Evolutionary conservation across 345 rosid genomes (phyloP).

Genomic region (Salix udensis): DNA sequence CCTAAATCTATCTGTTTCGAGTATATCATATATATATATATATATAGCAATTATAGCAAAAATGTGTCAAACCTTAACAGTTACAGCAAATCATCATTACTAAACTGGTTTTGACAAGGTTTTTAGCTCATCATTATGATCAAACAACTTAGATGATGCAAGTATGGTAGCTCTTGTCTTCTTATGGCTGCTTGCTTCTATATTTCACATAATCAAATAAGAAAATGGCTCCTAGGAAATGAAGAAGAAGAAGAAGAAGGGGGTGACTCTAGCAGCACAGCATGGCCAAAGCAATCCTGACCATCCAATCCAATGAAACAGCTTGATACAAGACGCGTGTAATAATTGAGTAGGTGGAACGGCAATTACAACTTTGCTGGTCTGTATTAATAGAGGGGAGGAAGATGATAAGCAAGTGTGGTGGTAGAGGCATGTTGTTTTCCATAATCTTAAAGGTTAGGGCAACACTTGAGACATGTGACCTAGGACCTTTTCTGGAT

Average conservation of each 20-base stretch:
- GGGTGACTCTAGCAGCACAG: not conserved
- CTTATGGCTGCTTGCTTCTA: not conserved
- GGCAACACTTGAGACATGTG: constrained; percentile 21
- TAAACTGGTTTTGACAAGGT: not conserved
- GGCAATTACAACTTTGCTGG: not conserved
- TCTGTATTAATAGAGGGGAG: not conserved
- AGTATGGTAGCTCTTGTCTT: not conserved
- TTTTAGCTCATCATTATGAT: not conserved
- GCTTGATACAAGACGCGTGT: not conserved
- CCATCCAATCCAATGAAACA: not conserved
- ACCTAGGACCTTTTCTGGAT: not conserved
- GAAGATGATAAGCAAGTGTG: not conserved
- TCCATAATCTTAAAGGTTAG: not conserved
- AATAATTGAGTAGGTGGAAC: not conserved
- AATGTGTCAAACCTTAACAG: not conserved
- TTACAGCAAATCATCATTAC: not conserved
- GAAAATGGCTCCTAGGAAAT: not conserved
- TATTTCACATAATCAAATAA: not conserved
- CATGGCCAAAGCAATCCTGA: not conserved
- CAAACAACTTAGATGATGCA: too few species aligned
- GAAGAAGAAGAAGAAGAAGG: not conserved
- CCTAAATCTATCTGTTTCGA: too few species aligned
- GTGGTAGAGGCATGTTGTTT: constrained; percentile 3
- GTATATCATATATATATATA: too few species aligned
- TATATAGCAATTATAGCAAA: too few species aligned